phyloP scores from a whole-genome alignment of 2,329 filamentous ascomycete genomes.

The Hymenoscyphus scutula region DNA sequence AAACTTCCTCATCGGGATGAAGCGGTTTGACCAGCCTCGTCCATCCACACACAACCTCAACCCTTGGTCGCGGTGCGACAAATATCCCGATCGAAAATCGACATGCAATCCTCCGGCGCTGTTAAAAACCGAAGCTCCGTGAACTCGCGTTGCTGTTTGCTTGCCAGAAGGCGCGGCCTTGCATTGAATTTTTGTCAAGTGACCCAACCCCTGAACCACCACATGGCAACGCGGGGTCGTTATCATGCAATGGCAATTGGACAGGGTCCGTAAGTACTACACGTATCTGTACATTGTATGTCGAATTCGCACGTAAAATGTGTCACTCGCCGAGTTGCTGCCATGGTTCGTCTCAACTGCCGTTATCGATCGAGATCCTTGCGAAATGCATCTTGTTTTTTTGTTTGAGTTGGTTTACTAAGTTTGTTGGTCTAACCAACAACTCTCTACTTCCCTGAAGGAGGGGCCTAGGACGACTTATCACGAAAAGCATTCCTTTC shows the following conservation, averaged over 20 bases:
- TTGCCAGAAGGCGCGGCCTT: constrained; percentile 5
- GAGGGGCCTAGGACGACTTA: not conserved
- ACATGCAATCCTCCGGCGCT: not conserved
- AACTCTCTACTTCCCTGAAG: not conserved
- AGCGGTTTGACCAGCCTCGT: not conserved
- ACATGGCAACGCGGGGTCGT: constrained; percentile 4
- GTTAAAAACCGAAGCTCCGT: not conserved
- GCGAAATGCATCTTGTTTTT: not conserved
- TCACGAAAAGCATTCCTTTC: not conserved
- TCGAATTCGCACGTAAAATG: not conserved
- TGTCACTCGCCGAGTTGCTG: not conserved
- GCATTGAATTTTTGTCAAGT: constrained; percentile 2
- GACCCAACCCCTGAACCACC: not conserved
- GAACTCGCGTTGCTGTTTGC: not conserved
- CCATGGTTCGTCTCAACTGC: constrained; percentile 4
- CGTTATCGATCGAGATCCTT: constrained; percentile 6
- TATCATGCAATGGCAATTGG: not conserved
- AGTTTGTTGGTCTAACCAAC: not conserved
- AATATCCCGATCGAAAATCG: not conserved
- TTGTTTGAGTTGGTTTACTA: not conserved
- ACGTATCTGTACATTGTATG: not conserved
- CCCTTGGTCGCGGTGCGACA: not conserved
- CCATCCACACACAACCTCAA: not conserved
- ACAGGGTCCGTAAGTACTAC: not conserved
- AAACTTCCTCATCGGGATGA: not conserved